Evolutionary conservation across 129 eudicot species (phyloP), one percentile per base, ranked within the genome.

Genomic region (Pittosporum tobira): DNA sequence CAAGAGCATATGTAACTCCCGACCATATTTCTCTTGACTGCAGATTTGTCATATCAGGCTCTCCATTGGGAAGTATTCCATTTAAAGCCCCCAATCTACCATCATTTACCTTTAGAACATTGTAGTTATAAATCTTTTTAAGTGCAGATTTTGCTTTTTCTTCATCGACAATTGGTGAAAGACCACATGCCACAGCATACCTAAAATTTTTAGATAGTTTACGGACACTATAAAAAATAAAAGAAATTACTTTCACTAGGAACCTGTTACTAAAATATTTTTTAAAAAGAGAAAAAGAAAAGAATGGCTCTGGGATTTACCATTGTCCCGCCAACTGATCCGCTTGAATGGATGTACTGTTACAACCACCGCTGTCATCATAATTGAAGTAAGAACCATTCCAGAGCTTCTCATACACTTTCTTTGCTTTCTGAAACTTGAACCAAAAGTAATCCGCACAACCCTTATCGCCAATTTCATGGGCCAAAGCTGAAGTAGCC

Each of bases 261-360:
- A 9, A 40, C 10, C 26, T 25, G 27, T 52, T 40, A 4, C 19
- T 28, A 2, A n/a, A 11, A 36, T 10, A 56, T 38, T 8, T 9
- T 22, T n/a, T n/a, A n/a, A n/a, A n/a, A n/a, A n/a, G n/a, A n/a
- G n/a, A n/a, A n/a, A 55, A 56, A 37, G 11, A 28, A 42, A 52
- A 23, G 45, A 43, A 5, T 24, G 20, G 2, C 14, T 22, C 26
- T 38, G 57, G 48, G 48, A 67, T 81, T 9, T 62, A 90, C 98
- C 98, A 91, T 78, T 91, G 94, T 51, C 96, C 98, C 26, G 98
- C 98, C 76, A 91, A 74, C 62, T 91, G 98, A 78, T 91, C 98
- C 44, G 98, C 95, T 73, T 91, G 98, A 51, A 91, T 91, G 29
- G 94, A 80, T 21, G 88, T 67, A 77, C 96, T 91, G 20, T 71